phyloP scores from a whole-genome alignment of 2,329 filamentous ascomycete species.

The Elsinoe fawcettii region DNA sequence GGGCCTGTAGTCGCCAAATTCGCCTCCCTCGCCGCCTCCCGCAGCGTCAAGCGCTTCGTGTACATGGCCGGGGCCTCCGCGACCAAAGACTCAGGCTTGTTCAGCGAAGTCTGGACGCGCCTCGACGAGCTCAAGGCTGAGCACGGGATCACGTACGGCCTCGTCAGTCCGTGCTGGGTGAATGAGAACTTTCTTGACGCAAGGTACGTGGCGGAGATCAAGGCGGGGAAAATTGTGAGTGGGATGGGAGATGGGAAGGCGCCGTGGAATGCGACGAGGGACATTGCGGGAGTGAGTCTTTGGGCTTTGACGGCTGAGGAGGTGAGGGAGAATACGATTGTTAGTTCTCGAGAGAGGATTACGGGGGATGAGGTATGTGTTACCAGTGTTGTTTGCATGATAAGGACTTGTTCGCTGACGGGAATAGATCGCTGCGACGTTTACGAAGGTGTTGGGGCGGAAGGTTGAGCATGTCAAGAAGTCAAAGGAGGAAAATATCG shows the following conservation, averaged over 20 bases:
- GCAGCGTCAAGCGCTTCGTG: slow-evolving; percentile 37
- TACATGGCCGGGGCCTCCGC: slow-evolving; percentile 35
- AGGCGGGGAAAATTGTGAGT: neutral
- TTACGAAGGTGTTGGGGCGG: neutral
- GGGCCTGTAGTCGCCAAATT: slow-evolving; percentile 33
- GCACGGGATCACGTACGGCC: neutral
- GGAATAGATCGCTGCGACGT: neutral
- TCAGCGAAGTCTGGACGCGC: slow-evolving; percentile 35
- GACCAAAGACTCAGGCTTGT: slow-evolving; percentile 31
- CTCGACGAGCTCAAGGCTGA: slow-evolving; percentile 24
- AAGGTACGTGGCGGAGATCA: slow-evolving; percentile 7
- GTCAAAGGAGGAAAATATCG: slow-evolving; percentile 89
- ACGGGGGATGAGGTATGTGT: neutral
- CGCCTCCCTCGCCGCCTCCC: slow-evolving; percentile 33
- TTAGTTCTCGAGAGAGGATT: neutral
- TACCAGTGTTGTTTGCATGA: no score
- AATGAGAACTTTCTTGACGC: neutral
- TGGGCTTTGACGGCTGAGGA: neutral
- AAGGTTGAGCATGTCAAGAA: slow-evolving; percentile 68
- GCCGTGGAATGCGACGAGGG: neutral
- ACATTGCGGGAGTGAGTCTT: neutral
- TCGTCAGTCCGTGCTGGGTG: slow-evolving; percentile 1
- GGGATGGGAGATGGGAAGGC: neutral
- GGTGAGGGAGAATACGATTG: neutral
- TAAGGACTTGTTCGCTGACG: no score